These are phyloP conservation scores for Nepenthes alata DNA, from an alignment of 179 eudicot species.

Conservation along the genomic window DNA sequence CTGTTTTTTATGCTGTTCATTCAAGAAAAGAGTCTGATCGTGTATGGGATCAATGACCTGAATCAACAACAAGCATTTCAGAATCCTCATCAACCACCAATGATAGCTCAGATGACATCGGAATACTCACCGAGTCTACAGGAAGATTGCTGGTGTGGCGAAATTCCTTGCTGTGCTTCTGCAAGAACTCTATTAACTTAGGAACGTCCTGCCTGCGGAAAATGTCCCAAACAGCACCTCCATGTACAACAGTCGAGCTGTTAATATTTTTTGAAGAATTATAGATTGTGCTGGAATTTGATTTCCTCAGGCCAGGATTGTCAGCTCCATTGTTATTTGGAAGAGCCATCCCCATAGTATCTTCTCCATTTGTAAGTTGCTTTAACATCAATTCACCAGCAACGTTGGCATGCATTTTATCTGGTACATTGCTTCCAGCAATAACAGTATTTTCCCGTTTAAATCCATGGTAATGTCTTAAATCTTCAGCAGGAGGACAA, in stretches of 20 bases:
- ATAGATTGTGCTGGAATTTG: too few relatives aligned
- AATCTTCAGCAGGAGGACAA: too few relatives aligned
- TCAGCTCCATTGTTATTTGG: too few relatives aligned
- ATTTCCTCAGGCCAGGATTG: too few relatives aligned
- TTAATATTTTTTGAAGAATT: not conserved
- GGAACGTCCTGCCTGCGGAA: constrained; percentile 39
- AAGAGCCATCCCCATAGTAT: too few relatives aligned
- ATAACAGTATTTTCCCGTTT: too few relatives aligned
- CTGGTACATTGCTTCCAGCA: too few relatives aligned
- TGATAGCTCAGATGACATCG: not conserved
- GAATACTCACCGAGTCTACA: not conserved
- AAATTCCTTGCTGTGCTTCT: constrained; percentile 30
- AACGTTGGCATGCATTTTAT: too few relatives aligned
- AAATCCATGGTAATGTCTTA: too few relatives aligned
- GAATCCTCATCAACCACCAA: not conserved
- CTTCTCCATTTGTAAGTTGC: too few relatives aligned
- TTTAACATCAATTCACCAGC: too few relatives aligned
- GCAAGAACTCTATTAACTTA: constrained; percentile 23
- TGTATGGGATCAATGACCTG: constrained; percentile 2
- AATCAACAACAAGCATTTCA: not conserved
- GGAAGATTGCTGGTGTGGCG: constrained; percentile 21
- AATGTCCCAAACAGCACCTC: constrained; percentile 39
- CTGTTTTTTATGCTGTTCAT: not conserved
- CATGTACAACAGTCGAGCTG: constrained; percentile 2
- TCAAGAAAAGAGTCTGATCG: constrained; percentile 1